Evolutionary conservation across 2,329 filamentous ascomycete species (phyloP), one percentile per base, ranked within the genome.

Genomic region (Paraconiothyrium sp.): DNA sequence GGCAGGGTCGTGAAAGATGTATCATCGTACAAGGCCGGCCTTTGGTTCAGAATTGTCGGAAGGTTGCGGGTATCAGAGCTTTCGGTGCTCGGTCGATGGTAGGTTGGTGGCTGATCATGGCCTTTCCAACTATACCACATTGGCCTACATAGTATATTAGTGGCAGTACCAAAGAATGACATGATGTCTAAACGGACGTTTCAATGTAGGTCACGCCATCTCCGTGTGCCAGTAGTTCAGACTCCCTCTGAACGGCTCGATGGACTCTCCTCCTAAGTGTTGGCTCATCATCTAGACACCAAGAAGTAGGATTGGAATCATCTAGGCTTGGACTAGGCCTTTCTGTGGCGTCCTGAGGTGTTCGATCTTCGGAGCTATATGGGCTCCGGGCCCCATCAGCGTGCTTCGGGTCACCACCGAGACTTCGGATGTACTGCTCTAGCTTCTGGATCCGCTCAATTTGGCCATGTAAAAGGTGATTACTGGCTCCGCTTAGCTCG

Each of bases 101-200:
- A 20, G 22, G 13, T 30, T 13, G 24, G 20, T 47, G 44, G 24
- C 4, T 47, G 20, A 27, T 47, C 44, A 27, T 47, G 44, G 13
- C 44, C 44, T 47, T 47, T 47, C 44, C 44, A 47, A 20, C 44
- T 47, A 22, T 47, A 47, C 44, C 44, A 47, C 44, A 47, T 47
- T 27, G 44, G 44, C 44, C 44, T 47, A 27, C n/a, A 13, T 11
- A 11, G 5, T 27, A 30, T 4, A 27, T 47, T 13, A 47, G 44
- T 20, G 20, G 24, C 4, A 8, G 20, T 3, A 9, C 20, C 11
- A 5, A 24, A 2, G 13, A 7, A 30, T 27, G 5, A 24, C 8
- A 7, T 3, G 6, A 47, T 13, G 6, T 22, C 3, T 1, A 9
- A 22, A 47, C 44, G 20, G 13, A 22, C 44, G 44, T 47, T 47